Percentiles rank a stretch among this genome's conserved stretches.
phyloP scores from a whole-genome alignment of 2,329 filamentous ascomycete species.

The Onygenales sp. region DNA sequence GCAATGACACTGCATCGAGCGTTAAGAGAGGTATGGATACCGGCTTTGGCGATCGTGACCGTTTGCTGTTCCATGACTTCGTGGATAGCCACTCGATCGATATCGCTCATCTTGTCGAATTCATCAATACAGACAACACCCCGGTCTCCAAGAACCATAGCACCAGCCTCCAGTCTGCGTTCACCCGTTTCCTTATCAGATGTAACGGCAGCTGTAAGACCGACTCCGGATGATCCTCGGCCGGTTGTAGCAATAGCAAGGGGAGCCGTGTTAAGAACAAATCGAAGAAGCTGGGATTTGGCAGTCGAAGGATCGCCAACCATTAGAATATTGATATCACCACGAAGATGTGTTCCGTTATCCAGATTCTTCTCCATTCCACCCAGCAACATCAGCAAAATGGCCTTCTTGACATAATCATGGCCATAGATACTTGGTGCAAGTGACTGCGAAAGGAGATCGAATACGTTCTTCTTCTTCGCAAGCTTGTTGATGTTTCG shows the following conservation, averaged over 20 bases:
- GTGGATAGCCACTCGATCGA: constrained; percentile 96
- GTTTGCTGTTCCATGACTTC: constrained; percentile 99
- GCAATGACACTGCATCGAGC: constrained; percentile 94
- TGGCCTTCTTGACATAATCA: constrained; percentile 95
- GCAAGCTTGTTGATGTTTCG: constrained; percentile 97
- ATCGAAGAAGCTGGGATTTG: constrained; percentile 94
- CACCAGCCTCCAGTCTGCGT: constrained; percentile 86
- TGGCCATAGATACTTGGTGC: constrained; percentile 96
- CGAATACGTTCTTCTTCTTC: constrained; percentile 89
- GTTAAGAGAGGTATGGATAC: constrained; percentile 95
- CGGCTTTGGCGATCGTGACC: constrained; percentile 96
- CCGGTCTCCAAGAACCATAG: constrained; percentile 95
- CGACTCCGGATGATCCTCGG: constrained; percentile 91
- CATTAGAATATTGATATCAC: constrained; percentile 99
- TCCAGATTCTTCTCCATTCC: constrained; percentile 98
- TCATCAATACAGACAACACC: constrained; percentile 98
- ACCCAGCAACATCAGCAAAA: constrained; percentile 86
- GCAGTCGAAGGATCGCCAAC: constrained; percentile 97
- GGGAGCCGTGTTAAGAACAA: constrained; percentile 93
- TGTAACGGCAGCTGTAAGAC: constrained; percentile 93
- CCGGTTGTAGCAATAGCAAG: constrained; percentile 95
- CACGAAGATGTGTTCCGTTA: constrained; percentile 93
- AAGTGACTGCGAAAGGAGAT: constrained; percentile 84
- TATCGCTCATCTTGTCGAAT: constrained; percentile 99
- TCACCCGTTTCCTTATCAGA: constrained; percentile 97